A percentile compares a stretch with the other conserved stretches of the same genome.
phyloP scores from a whole-genome alignment of 2,329 filamentous ascomycete genomes.

The Trichoderma guizhouense region DNA sequence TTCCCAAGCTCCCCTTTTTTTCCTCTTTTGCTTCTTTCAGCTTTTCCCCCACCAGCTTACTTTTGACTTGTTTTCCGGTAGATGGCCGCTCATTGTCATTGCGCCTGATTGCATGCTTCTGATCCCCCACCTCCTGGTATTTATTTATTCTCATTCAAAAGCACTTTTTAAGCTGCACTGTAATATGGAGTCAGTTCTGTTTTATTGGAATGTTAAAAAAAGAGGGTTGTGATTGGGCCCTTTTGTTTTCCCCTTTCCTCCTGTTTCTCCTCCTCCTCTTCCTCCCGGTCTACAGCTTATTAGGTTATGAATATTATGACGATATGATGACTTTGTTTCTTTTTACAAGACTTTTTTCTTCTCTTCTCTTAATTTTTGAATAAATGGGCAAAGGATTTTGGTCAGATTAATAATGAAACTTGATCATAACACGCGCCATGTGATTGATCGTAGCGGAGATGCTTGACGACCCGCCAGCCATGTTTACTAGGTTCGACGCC shows the following conservation, averaged over 20 bases:
- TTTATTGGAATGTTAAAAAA: background rate
- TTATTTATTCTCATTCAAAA: constrained; percentile 19
- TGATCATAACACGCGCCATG: background rate
- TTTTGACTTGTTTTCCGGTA: background rate
- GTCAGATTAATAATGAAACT: background rate
- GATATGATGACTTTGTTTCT: background rate
- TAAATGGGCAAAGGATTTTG: background rate
- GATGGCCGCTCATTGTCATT: constrained; percentile 14
- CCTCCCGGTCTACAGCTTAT: constrained; percentile 33
- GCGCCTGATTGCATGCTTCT: constrained; percentile 17
- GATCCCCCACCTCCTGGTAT: constrained; percentile 20
- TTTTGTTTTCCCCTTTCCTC: constrained; percentile 29
- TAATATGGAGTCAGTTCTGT: constrained; percentile 10
- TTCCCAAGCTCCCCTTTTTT: background rate
- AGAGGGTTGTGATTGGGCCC: background rate
- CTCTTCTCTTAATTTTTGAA: background rate
- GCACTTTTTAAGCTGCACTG: constrained; percentile 1
- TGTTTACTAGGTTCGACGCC: background rate
- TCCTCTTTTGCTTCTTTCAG: constrained; percentile 16
- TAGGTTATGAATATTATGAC: constrained; percentile 15
- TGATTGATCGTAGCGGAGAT: background rate
- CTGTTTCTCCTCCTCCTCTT: constrained; percentile 25
- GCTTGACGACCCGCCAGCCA: background rate
- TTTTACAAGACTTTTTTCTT: background rate
- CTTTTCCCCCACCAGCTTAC: constrained; percentile 12